Evolutionary conservation across 2,329 filamentous ascomycete genomes (phyloP).

Genomic region (Paramyrothecium sp.): DNA sequence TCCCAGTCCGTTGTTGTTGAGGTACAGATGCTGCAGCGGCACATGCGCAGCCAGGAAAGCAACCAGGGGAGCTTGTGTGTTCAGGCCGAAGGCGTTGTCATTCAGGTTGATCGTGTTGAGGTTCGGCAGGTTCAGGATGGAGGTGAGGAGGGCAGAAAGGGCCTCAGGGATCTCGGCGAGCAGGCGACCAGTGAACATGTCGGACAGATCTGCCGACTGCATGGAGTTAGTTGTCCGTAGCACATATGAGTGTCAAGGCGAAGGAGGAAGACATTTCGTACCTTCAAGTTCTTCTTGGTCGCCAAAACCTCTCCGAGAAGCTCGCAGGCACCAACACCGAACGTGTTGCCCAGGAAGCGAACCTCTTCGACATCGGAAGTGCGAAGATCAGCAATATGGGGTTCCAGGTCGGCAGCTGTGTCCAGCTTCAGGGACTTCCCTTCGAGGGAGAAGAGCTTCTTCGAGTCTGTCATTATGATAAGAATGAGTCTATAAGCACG

Average conservation of each 20-base stretch:
- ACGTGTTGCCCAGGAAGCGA: constrained; percentile 83
- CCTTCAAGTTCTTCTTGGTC: constrained; percentile 79
- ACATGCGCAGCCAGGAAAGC: constrained; percentile 87
- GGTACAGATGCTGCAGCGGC: constrained; percentile 87
- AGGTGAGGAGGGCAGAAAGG: constrained; percentile 78
- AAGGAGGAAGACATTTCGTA: constrained; percentile 25
- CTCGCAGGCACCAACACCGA: constrained; percentile 85
- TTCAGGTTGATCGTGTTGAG: constrained; percentile 93
- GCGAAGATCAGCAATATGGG: constrained; percentile 74
- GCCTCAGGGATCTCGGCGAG: constrained; percentile 92
- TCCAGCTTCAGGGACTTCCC: constrained; percentile 91
- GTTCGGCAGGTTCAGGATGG: constrained; percentile 80
- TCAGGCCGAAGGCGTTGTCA: constrained; percentile 97
- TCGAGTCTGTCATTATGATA: constrained; percentile 26
- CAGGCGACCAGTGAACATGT: constrained; percentile 95
- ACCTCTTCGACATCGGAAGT: constrained; percentile 79
- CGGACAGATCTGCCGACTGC: constrained; percentile 82
- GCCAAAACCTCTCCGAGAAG: constrained; percentile 79
- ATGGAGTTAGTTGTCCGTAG: neutral
- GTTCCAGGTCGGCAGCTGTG: constrained; percentile 80
- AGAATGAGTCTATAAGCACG: neutral
- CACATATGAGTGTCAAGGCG: neutral
- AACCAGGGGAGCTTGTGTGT: constrained; percentile 88
- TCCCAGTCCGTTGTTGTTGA: constrained; percentile 98
- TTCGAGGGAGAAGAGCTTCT: constrained; percentile 83